Base-by-base conservation (phyloP, 768 basidiomycete genomes). In the Suillus placidus region DNA sequence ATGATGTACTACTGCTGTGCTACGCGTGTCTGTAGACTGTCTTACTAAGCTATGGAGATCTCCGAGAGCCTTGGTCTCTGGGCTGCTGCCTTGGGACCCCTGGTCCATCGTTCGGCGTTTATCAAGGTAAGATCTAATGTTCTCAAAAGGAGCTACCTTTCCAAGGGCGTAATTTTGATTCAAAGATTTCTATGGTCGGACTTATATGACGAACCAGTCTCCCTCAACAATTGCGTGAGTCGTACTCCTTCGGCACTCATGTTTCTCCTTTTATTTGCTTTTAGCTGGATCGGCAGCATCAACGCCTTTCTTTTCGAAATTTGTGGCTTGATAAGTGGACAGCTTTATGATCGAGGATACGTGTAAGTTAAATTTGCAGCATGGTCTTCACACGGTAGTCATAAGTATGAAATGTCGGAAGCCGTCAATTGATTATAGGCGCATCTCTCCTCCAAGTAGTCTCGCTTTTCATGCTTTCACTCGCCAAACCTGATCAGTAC, bases 281-380 rank as follows among this genome's bases (percentile, higher is more conserved):
- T 47, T 56, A 80, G 78, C 40, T 82, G 77, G 78, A 80, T 87
- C 37, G 87, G 86, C 12, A 83, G 85, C 38, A 74, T 79, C 10
- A 84, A 87, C 61, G 72, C 85, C 12, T 80, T 83, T 62, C 72
- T 87, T 20, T 74, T 82, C 23, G 72, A 86, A 42, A 76, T 81
- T 2, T 75, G 77, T 45, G 84, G 85, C 1, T 71, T 85, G 34
- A 61, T 83, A 52, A 77, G 80, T 4, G 87, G 87, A 14, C 78
- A 82, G 56, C 72, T 81, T 7, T 85, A 84, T 68, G 87, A 87
- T 60, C 78, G 78, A 26, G 86, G 87, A 60, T 83, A 85, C 71
- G 85, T 85, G 83, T 82, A 69, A 69, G 80, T 67, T 20, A 54
- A 38, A 12, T 52, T 35, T 35, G 20, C 34, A 13, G 42, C 35